A percentile compares a stretch with the other conserved stretches of the same genome.
These are phyloP conservation scores for Chrysochromulina tobinii DNA, from an alignment of 78 protist genomes.

Conservation along the genomic window DNA sequence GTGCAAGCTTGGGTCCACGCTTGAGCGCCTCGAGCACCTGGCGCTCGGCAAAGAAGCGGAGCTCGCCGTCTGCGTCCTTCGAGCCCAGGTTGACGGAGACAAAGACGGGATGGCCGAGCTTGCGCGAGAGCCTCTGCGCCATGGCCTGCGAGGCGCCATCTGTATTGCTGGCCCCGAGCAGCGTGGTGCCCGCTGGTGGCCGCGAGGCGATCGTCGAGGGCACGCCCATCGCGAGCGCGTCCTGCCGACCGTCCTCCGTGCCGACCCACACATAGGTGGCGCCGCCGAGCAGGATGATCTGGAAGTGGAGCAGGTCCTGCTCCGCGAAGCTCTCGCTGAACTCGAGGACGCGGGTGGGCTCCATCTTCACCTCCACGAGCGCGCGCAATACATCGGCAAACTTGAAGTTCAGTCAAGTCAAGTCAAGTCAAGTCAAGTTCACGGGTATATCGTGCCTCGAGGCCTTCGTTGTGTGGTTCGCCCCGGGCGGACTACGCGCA, in stretches of 20 bases:
- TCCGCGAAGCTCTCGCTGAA: not conserved
- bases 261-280: not conserved
- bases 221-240: not conserved
- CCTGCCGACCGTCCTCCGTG: not conserved
- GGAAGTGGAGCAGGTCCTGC: not conserved
- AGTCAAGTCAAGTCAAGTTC: no score
- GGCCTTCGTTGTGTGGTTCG: no score
- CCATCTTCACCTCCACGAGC: no score
- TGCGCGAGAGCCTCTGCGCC: slow-evolving; percentile 3
- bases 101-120: not conserved
- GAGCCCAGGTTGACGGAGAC: not conserved
- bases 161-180: not conserved
- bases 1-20: no score
- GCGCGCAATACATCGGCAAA: no score
- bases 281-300: not conserved
- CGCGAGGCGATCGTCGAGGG: not conserved
- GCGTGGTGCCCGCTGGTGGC: not conserved
- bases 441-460: no score
- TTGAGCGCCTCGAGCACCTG: not conserved
- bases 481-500: no score
- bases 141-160: not conserved
- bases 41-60: not conserved
- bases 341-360: no score
- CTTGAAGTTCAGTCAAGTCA: no score
- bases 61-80: not conserved